Evolutionary conservation across 305 asterid genomes (phyloP), one percentile per base, ranked within the genome.

Genomic region (Rubia tinctorum): DNA sequence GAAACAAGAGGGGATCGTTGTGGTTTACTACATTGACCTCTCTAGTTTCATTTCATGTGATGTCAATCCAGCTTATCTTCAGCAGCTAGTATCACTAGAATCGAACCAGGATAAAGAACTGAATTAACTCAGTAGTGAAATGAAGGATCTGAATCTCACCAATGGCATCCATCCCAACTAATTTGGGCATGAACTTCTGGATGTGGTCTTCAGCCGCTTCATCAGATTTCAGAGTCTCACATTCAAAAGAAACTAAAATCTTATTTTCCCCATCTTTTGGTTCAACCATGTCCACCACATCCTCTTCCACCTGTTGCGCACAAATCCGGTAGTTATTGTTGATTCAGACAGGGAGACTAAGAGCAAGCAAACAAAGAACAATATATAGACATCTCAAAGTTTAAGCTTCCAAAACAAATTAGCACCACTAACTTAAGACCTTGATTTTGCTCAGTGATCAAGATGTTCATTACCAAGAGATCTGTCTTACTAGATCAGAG

Each of bases 181-280:
- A 81, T 81, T 95, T 95, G 43, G 99, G 99, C 97, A 95, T 95
- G 96, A 89, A 95, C 79, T 83, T 85, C 68, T 72, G 84, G 79
- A 95, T 88, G 82, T 95, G 99, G 40, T 91, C 97, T 84, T 91
- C 96, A 10, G 99, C 99, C 73, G 90, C 91, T 79, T 88, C 77
- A 22, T 90, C 99, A 68, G 98, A 89, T 85, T 92, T 95, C 80
- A 95, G 79, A 30, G 97, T 92, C 78, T 92, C 99, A 60, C 99
- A 95, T 74, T 88, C 93, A 20, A 95, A 95, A 53, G 89, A 86
- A 79, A 95, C 88, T 5, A 82, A 80, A 77, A 85, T 84, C 83
- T 82, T 83, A 75, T 27, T 17, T 79, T 87, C 87, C 72, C 75
- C 80, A 39, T 85, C 88, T 86, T 88, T 91, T 84, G 89, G 83